These are phyloP conservation scores for Diaporthe helianthi DNA, from an alignment of 2,329 filamentous ascomycete genomes.

Conservation along the genomic window DNA sequence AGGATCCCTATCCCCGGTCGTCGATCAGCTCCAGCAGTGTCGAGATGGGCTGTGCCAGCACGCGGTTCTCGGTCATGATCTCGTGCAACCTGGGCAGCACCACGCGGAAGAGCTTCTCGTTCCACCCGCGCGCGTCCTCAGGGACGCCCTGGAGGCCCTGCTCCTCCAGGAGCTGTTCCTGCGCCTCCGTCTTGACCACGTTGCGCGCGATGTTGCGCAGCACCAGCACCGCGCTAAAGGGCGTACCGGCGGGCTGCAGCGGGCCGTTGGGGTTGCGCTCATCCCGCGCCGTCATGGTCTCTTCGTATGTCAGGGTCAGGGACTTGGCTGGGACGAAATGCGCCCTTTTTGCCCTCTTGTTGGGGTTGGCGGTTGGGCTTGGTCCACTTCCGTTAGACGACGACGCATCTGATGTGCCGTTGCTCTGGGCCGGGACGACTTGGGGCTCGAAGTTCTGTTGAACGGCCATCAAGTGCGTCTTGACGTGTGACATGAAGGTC, in stretches of 20 bases:
- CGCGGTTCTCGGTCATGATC: slow-evolving; percentile 72
- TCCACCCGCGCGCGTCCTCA: slow-evolving; percentile 60
- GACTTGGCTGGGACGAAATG: slow-evolving; percentile 64
- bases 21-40: slow-evolving; percentile 45
- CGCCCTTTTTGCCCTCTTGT: slow-evolving; percentile 47
- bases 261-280: slow-evolving; percentile 64
- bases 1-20: slow-evolving; percentile 30
- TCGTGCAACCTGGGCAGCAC: slow-evolving; percentile 71
- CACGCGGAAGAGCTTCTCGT: slow-evolving; percentile 71
- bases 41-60: slow-evolving; percentile 52
- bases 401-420: slow-evolving; percentile 6
- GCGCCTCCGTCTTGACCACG: slow-evolving; percentile 65
- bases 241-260: slow-evolving; percentile 75
- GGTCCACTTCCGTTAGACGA: slow-evolving; percentile 38
- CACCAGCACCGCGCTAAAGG: slow-evolving; percentile 79
- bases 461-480: slow-evolving; percentile 67
- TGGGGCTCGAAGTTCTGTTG: slow-evolving; percentile 40
- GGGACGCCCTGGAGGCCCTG: slow-evolving; percentile 55
- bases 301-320: slow-evolving; percentile 60
- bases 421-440: not conserved
- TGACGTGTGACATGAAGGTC: slow-evolving; percentile 69
- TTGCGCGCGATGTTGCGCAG: slow-evolving; percentile 80
- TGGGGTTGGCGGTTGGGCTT: slow-evolving; percentile 33
- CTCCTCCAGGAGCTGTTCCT: slow-evolving; percentile 60
- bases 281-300: slow-evolving; percentile 63